phyloP scores from a whole-genome alignment of 2,329 filamentous ascomycete genomes.

The Neopestalotiopsis sp. region DNA sequence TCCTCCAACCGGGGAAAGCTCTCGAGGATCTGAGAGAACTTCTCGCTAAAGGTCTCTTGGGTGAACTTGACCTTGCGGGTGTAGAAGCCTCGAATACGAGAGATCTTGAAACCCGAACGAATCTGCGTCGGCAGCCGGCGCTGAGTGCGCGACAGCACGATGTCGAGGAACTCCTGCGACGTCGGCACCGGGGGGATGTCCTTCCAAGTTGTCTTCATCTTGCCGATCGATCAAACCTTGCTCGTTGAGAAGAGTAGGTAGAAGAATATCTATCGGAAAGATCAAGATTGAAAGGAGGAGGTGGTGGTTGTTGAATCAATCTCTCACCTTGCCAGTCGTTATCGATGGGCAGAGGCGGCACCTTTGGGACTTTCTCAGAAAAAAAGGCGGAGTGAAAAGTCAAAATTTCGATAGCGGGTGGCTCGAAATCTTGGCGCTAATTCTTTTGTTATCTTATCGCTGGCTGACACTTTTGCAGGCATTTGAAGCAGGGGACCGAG shows the following conservation, averaged over 20 bases:
- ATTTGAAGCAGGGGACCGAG: neutral
- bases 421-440: conserved; percentile 21
- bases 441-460: conserved; percentile 21
- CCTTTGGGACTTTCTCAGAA: conserved; percentile 15
- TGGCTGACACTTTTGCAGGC: neutral
- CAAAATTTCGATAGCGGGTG: conserved; percentile 17
- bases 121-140: conserved; percentile 94
- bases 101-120: conserved; percentile 93
- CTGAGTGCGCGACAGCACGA: conserved; percentile 93
- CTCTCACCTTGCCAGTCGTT: conserved; percentile 7
- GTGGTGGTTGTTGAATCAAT: neutral
- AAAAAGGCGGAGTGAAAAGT: conserved; percentile 17
- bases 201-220: conserved; percentile 59
- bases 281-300: neutral
- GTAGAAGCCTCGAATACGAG: conserved; percentile 90
- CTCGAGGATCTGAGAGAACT: conserved; percentile 88
- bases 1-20: conserved; percentile 92
- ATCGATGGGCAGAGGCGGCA: conserved; percentile 14
- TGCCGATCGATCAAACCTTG: conserved; percentile 3
- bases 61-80: conserved; percentile 99
- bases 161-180: conserved; percentile 95
- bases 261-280: no score
- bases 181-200: conserved; percentile 89
- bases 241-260: neutral
- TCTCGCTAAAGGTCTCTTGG: conserved; percentile 94